These are phyloP conservation scores for Westerdykella ornata DNA, from an alignment of 2,329 filamentous ascomycete species.

Conservation along the genomic window DNA sequence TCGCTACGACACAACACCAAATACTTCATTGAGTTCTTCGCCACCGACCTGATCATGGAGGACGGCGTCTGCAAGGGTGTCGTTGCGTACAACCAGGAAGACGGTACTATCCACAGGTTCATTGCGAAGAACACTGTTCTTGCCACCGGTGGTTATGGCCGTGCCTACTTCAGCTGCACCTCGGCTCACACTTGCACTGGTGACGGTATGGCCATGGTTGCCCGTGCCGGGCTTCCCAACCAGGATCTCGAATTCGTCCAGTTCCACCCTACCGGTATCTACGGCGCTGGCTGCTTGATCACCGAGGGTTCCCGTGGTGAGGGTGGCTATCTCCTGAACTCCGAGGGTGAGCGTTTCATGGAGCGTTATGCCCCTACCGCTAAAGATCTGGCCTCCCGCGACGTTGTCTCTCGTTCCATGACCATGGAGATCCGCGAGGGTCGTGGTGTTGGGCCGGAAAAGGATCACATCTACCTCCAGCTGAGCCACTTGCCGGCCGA, in stretches of 20 bases:
- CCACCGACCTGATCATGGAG: constrained; percentile 94
- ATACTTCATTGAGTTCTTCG: constrained; percentile 99
- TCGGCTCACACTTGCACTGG: constrained; percentile 97
- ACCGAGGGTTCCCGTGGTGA: constrained; percentile 97
- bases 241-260: constrained; percentile 99
- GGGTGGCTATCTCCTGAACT: constrained; percentile 95
- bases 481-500: constrained; percentile 90
- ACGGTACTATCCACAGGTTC: constrained; percentile 96
- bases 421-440: constrained; percentile 97
- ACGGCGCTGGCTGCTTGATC: constrained; percentile 95
- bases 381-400: constrained; percentile 93
- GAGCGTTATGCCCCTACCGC: constrained; percentile 95
- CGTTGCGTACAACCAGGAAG: constrained; percentile 96
- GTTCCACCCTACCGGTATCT: constrained; percentile 99
- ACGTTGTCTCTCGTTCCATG: constrained; percentile 97
- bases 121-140: constrained; percentile 93
- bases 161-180: constrained; percentile 97
- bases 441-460: constrained; percentile 91
- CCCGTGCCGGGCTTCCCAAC: constrained; percentile 93
- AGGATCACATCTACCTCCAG: constrained; percentile 98
- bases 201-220: constrained; percentile 99
- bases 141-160: constrained; percentile 94
- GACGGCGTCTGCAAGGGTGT: constrained; percentile 95
- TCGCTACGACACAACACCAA: constrained; percentile 96
- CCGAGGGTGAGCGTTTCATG: constrained; percentile 98